These are phyloP conservation scores for Apophysomyces variabilis DNA, from an alignment of 371 early-diverging fungal genomes.

Conservation along the genomic window DNA sequence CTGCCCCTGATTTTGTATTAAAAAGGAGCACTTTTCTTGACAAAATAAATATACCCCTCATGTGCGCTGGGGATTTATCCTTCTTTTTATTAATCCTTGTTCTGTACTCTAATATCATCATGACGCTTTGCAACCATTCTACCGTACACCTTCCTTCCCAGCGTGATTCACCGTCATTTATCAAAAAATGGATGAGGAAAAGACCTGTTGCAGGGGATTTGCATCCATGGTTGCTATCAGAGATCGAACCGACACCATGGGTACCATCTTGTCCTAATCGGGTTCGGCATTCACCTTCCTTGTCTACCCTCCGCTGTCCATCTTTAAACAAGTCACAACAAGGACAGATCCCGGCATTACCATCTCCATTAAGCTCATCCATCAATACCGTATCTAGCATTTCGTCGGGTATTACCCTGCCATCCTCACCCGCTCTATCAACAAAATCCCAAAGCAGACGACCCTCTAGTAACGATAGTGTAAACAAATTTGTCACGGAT, in stretches of 20 bases:
- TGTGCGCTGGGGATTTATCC: neutral
- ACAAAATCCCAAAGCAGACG: neutral
- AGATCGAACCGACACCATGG: slow-evolving; percentile 19
- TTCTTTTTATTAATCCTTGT: neutral
- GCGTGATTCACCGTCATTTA: neutral
- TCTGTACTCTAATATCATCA: slow-evolving; percentile 8
- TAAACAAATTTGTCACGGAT: slow-evolving; percentile 20
- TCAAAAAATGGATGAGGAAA: slow-evolving; percentile 22
- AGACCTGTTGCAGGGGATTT: slow-evolving; percentile 22
- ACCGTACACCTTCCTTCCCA: slow-evolving; percentile 20
- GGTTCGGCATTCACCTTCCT: neutral
- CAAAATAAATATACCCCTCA: slow-evolving; percentile 1
- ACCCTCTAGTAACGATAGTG: slow-evolving; percentile 19
- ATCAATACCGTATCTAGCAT: neutral
- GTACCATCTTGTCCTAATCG: neutral
- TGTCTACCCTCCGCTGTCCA: neutral
- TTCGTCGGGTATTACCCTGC: neutral
- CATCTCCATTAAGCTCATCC: neutral
- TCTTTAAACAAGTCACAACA: neutral
- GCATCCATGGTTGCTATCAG: slow-evolving; percentile 17
- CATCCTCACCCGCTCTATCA: neutral
- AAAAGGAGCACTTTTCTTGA: neutral
- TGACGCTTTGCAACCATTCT: slow-evolving; percentile 20
- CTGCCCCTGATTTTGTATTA: slow-evolving; percentile 5
- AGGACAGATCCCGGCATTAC: neutral